Conservation (phyloP, 768 basidiomycete genomes). For the Boletus subcaerulescens region DNA sequence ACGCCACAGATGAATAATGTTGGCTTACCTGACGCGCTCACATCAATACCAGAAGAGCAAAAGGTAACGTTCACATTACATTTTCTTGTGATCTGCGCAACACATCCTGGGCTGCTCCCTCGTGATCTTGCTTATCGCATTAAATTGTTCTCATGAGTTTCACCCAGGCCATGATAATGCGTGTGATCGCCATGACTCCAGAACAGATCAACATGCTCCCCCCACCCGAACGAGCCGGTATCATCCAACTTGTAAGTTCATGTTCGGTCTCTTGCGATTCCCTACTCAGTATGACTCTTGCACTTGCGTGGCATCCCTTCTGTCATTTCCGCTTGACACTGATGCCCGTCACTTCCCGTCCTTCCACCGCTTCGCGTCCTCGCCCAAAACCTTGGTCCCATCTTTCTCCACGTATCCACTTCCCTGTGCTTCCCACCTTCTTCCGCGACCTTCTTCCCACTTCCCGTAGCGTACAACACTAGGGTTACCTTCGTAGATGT, state of each 20-base stretch:
- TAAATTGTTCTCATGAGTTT: slow-evolving; percentile 12
- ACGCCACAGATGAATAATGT: slow-evolving; percentile 19
- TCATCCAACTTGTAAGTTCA: slow-evolving; percentile 75
- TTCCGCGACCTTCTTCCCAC: slow-evolving; percentile 11
- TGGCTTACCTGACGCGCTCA: slow-evolving; percentile 50
- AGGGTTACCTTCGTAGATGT: slow-evolving; percentile 29
- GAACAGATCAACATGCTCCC: slow-evolving; percentile 80
- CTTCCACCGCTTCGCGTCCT: slow-evolving; percentile 9
- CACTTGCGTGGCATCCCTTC: slow-evolving; percentile 4
- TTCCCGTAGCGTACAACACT: slow-evolving; percentile 29
- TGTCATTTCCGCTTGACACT: slow-evolving; percentile 24
- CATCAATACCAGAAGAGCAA: slow-evolving; percentile 64
- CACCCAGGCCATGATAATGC: slow-evolving; percentile 66
- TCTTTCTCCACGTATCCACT: slow-evolving; percentile 12
- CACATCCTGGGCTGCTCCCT: neutral
- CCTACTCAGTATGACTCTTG: slow-evolving; percentile 11
- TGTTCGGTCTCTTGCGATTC: neutral
- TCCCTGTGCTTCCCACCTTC: slow-evolving; percentile 10
- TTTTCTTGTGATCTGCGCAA: slow-evolving; percentile 4
- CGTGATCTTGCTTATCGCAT: neutral
- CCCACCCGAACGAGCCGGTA: slow-evolving; percentile 67
- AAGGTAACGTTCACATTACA: slow-evolving; percentile 43
- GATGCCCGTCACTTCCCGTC: slow-evolving; percentile 23
- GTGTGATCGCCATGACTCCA: slow-evolving; percentile 76
- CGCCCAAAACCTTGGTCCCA: slow-evolving; percentile 2